Conservation (phyloP, 768 basidiomycete genomes). For the Chalciporus pseudorubinellus region DNA sequence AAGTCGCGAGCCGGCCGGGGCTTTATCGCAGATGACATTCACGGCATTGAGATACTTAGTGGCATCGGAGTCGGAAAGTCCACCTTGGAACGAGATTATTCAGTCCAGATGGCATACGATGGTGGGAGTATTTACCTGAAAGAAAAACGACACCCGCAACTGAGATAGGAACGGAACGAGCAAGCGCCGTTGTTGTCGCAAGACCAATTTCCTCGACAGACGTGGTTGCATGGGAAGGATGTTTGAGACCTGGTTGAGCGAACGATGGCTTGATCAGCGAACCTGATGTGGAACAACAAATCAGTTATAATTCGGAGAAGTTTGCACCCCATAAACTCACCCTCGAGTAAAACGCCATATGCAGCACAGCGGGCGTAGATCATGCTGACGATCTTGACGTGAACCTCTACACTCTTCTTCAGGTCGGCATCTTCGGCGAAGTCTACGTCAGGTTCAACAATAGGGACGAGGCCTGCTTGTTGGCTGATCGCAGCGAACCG, state of each 20-base stretch:
- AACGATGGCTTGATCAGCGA: constrained; percentile 53
- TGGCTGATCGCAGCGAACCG: constrained; percentile 51
- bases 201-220: constrained; percentile 43
- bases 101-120: neutral
- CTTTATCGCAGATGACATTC: constrained; percentile 39
- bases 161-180: constrained; percentile 43
- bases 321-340: constrained; percentile 22
- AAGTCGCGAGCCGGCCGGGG: constrained; percentile 29
- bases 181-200: constrained; percentile 45
- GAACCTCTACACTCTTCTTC: constrained; percentile 44
- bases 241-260: constrained; percentile 47
- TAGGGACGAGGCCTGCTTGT: constrained; percentile 50
- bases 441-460: constrained; percentile 53
- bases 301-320: neutral
- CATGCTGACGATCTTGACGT: constrained; percentile 43
- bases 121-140: constrained; percentile 36
- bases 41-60: constrained; percentile 41
- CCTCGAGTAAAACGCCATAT: constrained; percentile 50
- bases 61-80: constrained; percentile 40
- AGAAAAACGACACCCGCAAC: constrained; percentile 51
- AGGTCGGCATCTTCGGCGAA: constrained; percentile 48
- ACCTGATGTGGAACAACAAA: constrained; percentile 27
- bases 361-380: constrained; percentile 45
- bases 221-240: constrained; percentile 36
- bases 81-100: constrained; percentile 31